A percentile compares a stretch with the other conserved stretches of the same genome.
Conservation (phyloP, 2,329 filamentous ascomycete genomes). For the Sclerotinia borealis region DNA sequence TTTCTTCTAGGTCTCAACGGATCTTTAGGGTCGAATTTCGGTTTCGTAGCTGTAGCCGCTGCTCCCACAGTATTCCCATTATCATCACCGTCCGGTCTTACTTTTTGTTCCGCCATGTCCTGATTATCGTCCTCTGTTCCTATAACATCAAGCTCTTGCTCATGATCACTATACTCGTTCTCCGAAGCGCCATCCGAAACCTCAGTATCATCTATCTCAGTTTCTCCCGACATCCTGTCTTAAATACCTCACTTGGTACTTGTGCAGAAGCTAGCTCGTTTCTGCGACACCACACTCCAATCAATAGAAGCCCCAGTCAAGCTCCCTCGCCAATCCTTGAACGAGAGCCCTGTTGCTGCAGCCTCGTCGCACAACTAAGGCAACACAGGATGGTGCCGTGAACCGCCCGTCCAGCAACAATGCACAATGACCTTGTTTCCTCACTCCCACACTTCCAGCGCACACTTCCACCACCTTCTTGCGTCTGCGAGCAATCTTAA, state of each 20-base stretch:
- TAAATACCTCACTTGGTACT: constrained; percentile 25
- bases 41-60: constrained; percentile 47
- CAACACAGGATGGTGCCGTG: constrained; percentile 25
- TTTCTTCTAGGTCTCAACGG: constrained; percentile 83
- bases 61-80: constrained; percentile 30
- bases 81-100: constrained; percentile 29
- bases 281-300: constrained; percentile 31
- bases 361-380: constrained; percentile 25
- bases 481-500: constrained; percentile 15
- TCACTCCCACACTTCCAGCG: constrained; percentile 21
- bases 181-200: constrained; percentile 33
- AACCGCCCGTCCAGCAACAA: constrained; percentile 23
- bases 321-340: constrained; percentile 25
- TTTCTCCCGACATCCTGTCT: constrained; percentile 34
- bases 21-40: constrained; percentile 76
- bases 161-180: constrained; percentile 33
- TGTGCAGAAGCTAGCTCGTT: constrained; percentile 22
- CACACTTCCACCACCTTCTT: constrained; percentile 16
- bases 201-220: constrained; percentile 33
- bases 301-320: constrained; percentile 24
- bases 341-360: constrained; percentile 24
- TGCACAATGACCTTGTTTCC: constrained; percentile 27
- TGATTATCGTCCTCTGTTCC: constrained; percentile 31
- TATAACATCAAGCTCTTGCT: constrained; percentile 29
- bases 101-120: constrained; percentile 32